Base-by-base conservation (phyloP, 345 rosid species). In the Moricandia arvensis region DNA sequence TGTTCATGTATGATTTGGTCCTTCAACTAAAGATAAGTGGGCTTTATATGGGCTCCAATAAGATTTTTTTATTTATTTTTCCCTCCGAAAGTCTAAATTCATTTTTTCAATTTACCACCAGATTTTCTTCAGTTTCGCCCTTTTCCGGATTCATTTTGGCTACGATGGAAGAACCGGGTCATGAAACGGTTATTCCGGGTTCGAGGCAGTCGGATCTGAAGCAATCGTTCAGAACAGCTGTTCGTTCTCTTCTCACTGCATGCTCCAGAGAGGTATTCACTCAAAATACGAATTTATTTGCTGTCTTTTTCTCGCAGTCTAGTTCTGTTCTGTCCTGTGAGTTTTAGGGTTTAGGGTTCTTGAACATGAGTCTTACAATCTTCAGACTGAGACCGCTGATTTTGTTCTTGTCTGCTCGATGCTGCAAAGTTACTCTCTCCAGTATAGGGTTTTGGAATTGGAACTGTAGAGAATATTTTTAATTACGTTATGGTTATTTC, bases 241-340 rank as follows among this genome's bases (percentile, higher is more conserved):
- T 85, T 77, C 88, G 84, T 24, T 83, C 86, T 60, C 85, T 90
- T 55, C 91, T 90, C 77, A 84, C 89, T 26, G 71, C 88, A 35
- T 88, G 87, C 78, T 77, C 88, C 69, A 75, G 70, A n/a, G 76
- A 87, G 85, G 96, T 90, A 68, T 8, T 24, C 7, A 58, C n/a
- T 41, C 17, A 7, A 10, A 18, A 15, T 15, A 8, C 3, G 11
- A 45, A 47, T 68, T 31, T 34, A 21, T 31, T 18, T 7, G 2
- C 6, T 45, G 12, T 27, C 3, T 27, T 27, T 27, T n/a, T n/a
- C n/a, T n/a, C n/a, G n/a, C n/a, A n/a, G n/a, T n/a, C n/a, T n/a
- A n/a, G 2, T 1, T 21, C 24, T 21, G 24, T 21, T 21, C 24
- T 21, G 16, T 21, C 13, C 21, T 4, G 35, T 41, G 55, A 15